Percentiles rank a stretch among this genome's conserved stretches.
These are phyloP conservation scores for Camellia sinensis DNA, from an alignment of 148 eudicot genomes.

Conservation along the genomic window DNA sequence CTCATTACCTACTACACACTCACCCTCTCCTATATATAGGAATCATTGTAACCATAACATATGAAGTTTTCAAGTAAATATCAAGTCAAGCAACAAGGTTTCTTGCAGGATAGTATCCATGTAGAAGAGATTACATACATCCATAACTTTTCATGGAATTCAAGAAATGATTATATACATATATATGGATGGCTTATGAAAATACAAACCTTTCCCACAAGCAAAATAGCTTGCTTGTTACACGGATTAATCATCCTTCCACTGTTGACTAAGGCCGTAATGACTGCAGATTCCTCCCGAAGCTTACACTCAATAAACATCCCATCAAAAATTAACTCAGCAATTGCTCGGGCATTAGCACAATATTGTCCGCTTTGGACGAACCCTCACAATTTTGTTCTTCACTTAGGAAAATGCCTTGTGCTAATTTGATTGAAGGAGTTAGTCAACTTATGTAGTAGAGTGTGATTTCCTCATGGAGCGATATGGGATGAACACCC, in stretches of 20 bases:
- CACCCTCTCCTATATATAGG: too few relatives aligned
- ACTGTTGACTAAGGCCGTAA: conserved; percentile 50
- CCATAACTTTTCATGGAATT: not conserved
- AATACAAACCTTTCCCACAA: conserved; percentile 51
- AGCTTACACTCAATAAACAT: conserved; percentile 53
- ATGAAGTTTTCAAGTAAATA: not conserved
- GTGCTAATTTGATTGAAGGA: too few relatives aligned
- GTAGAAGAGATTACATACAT: not conserved
- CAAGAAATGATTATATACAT: not conserved
- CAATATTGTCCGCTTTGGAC: too few relatives aligned
- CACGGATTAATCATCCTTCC: conserved; percentile 49
- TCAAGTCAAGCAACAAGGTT: not conserved
- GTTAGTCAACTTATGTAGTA: too few relatives aligned
- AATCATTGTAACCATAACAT: too few relatives aligned
- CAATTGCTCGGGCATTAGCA: conserved; percentile 41
- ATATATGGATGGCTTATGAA: not conserved
- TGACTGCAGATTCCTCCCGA: conserved; percentile 63
- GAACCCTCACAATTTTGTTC: too few relatives aligned
- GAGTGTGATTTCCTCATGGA: too few relatives aligned
- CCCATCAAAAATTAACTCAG: conserved; percentile 42
- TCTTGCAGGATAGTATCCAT: not conserved
- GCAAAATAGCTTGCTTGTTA: conserved; percentile 46
- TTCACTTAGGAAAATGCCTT: too few relatives aligned
- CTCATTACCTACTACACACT: too few relatives aligned
- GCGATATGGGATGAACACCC: too few relatives aligned